phyloP scores from a whole-genome alignment of 208 protist species.

The Herpetomonas samuelpessoai region DNA sequence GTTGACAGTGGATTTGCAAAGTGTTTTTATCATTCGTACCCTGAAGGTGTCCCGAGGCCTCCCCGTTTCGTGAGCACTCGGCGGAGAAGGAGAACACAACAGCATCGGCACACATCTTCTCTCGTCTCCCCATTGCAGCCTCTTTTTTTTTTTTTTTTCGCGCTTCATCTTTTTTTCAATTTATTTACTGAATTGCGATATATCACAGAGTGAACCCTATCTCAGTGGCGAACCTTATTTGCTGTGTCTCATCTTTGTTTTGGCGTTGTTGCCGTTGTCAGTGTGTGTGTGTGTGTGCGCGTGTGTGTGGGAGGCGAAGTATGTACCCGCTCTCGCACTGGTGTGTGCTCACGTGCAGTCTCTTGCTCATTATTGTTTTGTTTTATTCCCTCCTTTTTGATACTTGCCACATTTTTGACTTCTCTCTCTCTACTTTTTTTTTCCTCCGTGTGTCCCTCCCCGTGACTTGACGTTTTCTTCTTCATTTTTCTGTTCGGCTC shows the following conservation, averaged over 20 bases:
- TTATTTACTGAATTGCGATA: background rate
- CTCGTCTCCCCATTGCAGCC: too few relatives aligned
- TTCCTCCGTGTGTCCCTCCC: constrained; percentile 4
- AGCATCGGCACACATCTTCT: too few relatives aligned
- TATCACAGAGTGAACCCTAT: background rate
- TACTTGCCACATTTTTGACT: constrained; percentile 3
- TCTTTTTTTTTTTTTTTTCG: constrained; percentile 6
- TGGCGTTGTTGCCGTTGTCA: constrained; percentile 3
- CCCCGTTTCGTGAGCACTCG: too few relatives aligned
- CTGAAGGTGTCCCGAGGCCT: too few relatives aligned
- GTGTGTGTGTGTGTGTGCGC: constrained; percentile 18
- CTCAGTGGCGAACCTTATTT: background rate
- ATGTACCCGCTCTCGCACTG: background rate
- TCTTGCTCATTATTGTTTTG: constrained; percentile 7
- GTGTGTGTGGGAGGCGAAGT: constrained; percentile 13
- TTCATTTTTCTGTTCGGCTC: too few relatives aligned
- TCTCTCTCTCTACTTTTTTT: constrained; percentile 9
- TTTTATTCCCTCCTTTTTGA: constrained; percentile 8
- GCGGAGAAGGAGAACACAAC: too few relatives aligned
- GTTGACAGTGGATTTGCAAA: too few relatives aligned
- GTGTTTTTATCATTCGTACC: too few relatives aligned
- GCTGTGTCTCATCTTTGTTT: background rate
- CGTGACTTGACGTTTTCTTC: constrained; percentile 5
- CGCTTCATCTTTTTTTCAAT: background rate
- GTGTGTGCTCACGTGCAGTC: constrained; percentile 2